Evolutionary conservation across 176 grass and related monocot genomes (phyloP), one percentile per base, ranked within the genome.

Genomic region (Saccharum spontaneum): DNA sequence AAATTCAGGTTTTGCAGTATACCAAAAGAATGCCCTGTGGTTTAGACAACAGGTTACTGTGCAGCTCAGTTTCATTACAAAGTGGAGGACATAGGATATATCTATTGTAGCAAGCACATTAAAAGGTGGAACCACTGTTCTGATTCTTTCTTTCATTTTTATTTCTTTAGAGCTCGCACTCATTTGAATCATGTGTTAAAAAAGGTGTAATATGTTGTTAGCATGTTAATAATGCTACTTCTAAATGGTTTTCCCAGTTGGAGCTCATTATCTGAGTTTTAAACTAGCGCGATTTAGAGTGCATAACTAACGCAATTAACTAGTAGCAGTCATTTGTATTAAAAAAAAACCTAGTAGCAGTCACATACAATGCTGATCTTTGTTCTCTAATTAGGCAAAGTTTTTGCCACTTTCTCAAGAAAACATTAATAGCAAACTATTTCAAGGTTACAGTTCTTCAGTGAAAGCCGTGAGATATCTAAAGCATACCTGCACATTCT

Each of bases 151-250:
- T 20, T 10, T 59, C 36, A 63, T 81, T 69, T 81, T 49, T 54
- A 38, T 71, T 81, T 77, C 33, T 83, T 86, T 80, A 84, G 76
- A 82, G 66, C 60, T 80, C 75, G 28, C 63, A 80, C 71, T 86
- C 67, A 67, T 68, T 86, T 72, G 63, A 88, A 82, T 82, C 60
- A 4, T 63, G 72, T 83, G 88, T 71, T 68, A 72, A 81, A 77
- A 80, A 63, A 75, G 45, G 81, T 64, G 88, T 90, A 78, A 77
- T 71, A 52, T 43, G 74, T 54, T 86, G 52, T 66, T 49, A 82
- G 40, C 48, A 82, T 86, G 64, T 71, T 80, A 52, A 52, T 52
- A 17, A 52, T 52, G 49, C 16, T 18, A 40, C 62, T 48, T 48
- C 31, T 69, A 76, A 50, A 69, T 30, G 18, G 5, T 68, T 67